phyloP scores from a whole-genome alignment of 768 basidiomycete genomes.

The Xerocomellus amylosporus region DNA sequence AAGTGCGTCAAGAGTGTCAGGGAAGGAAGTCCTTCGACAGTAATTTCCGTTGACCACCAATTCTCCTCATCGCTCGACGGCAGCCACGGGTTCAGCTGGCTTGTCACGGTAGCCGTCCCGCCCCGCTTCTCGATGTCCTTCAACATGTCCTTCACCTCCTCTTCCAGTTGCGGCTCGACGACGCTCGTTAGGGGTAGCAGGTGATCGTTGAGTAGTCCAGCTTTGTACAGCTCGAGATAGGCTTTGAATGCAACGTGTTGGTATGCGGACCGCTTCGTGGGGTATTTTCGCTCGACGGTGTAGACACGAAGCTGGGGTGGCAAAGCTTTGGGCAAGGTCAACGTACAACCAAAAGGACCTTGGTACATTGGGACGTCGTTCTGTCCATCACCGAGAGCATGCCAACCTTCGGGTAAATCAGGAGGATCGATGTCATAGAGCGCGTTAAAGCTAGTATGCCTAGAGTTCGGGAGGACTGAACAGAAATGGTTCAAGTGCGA shows the following conservation, averaged over 20 bases:
- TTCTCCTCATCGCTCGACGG: conserved; percentile 20
- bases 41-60: conserved; percentile 56
- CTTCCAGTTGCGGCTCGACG: conserved; percentile 51
- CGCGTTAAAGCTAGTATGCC: conserved; percentile 49
- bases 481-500: conserved; percentile 75
- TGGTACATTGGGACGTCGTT: conserved; percentile 28
- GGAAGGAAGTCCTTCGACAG: conserved; percentile 47
- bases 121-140: conserved; percentile 61
- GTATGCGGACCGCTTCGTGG: conserved; percentile 59
- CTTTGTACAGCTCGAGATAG: conserved; percentile 57
- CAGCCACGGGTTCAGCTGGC: conserved; percentile 67
- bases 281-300: conserved; percentile 45
- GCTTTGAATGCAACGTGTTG: conserved; percentile 71
- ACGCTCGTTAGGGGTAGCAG: conserved; percentile 64
- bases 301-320: conserved; percentile 52
- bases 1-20: conserved; percentile 49
- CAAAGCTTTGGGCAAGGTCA: conserved; percentile 22
- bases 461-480: conserved; percentile 55
- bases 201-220: conserved; percentile 62
- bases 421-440: conserved; percentile 68
- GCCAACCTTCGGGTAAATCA: conserved; percentile 60
- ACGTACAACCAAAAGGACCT: conserved; percentile 63
- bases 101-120: conserved; percentile 52
- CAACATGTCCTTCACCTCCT: conserved; percentile 60
- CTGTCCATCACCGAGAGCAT: conserved; percentile 38